Conservation (phyloP, 768 basidiomycete genomes). For the Tricholoma furcatifolium region DNA sequence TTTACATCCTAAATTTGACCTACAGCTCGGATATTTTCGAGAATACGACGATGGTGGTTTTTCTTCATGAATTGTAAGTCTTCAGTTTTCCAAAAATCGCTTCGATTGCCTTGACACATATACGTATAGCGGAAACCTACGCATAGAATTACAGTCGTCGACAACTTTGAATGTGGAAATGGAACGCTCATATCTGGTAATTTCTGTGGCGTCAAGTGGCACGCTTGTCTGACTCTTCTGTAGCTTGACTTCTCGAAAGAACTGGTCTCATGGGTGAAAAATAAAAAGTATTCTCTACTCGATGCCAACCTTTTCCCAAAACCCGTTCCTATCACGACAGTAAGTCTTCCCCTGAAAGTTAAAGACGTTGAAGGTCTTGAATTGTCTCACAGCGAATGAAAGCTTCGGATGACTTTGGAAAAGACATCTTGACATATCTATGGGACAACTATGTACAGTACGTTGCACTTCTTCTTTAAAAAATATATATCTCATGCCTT, state of each 20-base stretch:
- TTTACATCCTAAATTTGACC: not conserved
- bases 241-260: constrained; percentile 86
- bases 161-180: constrained; percentile 69
- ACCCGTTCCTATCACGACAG: constrained; percentile 38
- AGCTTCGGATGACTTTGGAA: constrained; percentile 42
- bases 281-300: constrained; percentile 67
- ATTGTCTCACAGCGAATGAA: constrained; percentile 34
- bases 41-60: constrained; percentile 75
- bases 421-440: constrained; percentile 72
- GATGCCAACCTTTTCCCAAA: constrained; percentile 86
- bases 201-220: constrained; percentile 9
- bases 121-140: constrained; percentile 74
- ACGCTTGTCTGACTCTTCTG: not conserved
- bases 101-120: not conserved
- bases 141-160: constrained; percentile 77
- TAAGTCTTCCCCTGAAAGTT: constrained; percentile 14
- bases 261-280: constrained; percentile 74
- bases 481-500: constrained; percentile 3
- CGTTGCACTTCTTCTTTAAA: constrained; percentile 22
- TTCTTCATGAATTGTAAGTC: constrained; percentile 93
- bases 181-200: constrained; percentile 84
- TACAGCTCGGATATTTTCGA: constrained; percentile 74
- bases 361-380: not conserved
- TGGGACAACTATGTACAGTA: constrained; percentile 98
- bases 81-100: not conserved